Base-by-base conservation (phyloP, 1,284 basidiomycete genomes). In the Trichosporon coremiiforme region DNA sequence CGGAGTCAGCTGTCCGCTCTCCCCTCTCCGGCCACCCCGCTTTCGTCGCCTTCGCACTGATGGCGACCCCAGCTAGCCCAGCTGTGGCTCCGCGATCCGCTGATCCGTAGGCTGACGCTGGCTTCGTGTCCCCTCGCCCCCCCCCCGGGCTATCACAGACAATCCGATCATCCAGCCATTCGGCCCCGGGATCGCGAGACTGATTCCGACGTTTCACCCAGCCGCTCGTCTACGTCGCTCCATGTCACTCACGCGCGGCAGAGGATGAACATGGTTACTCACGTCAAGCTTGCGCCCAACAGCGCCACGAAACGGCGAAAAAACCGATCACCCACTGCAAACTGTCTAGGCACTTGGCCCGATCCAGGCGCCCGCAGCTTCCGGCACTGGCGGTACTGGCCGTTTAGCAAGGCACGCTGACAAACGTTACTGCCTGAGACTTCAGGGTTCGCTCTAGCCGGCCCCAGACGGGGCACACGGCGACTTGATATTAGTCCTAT, bases 401-500 rank as follows among this genome's bases (percentile, higher is more conserved):
- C 17, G 17, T n/a, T 6, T n/a, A n/a, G 15, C 15, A 9, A 53
- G 47, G 47, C 47, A 53, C 47, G 20, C 13, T 9, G 8, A 17
- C 20, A 53, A 53, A 53, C 47, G 47, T 53, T 20, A 53, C 47
- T 20, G 3, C 47, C 20, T 20, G 20, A 53, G 8, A 15, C 5
- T 8, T 53, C 47, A 53, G 47, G 47, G 47, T 22, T 3, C 6
- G 10, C n/a, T 9, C n/a, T 6, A 53, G 6, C 47, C 47, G 47
- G 47, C 47, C 47, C 47, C 47, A 17, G 47, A 53, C 47, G 20
- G 20, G 47, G 47, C 47, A 10, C 17, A 53, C 47, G 47, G 47
- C 20, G 47, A 53, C 47, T 53, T 53, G 47, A 53, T 53, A 53
- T 53, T 53, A 53, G 47, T 53, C 47, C 47, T 53, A 53, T 53